Evolutionary conservation across 2,329 filamentous ascomycete species (phyloP).

Genomic region (Aspergillus sp.): DNA sequence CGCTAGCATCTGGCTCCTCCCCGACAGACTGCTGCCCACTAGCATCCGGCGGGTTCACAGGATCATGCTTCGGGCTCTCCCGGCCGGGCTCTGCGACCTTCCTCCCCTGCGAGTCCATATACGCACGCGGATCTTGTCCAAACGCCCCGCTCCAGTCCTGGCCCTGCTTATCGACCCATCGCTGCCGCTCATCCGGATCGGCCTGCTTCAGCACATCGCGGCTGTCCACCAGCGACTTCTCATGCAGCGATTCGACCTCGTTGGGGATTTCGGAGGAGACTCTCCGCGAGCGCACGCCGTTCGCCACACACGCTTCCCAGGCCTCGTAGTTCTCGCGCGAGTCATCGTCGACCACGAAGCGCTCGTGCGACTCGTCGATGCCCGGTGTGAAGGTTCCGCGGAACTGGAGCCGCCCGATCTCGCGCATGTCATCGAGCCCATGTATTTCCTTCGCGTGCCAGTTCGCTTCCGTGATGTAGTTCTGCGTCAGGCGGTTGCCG

Average conservation of each 20-base stretch:
- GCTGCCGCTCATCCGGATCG: conserved; percentile 54
- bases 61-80: conserved; percentile 45
- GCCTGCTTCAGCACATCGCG: conserved; percentile 71
- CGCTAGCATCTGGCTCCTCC: conserved; percentile 14
- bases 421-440: conserved; percentile 64
- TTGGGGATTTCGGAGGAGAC: conserved; percentile 67
- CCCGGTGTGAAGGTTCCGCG: conserved; percentile 76
- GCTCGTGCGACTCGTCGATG: conserved; percentile 75
- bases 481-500: conserved; percentile 69
- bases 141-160: conserved; percentile 84
- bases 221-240: conserved; percentile 67
- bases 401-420: conserved; percentile 75
- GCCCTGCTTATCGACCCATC: conserved; percentile 70
- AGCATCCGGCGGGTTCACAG: conserved; percentile 38
- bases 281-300: conserved; percentile 66
- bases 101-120: conserved; percentile 44
- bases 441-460: conserved; percentile 52
- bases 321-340: conserved; percentile 87
- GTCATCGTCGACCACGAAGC: conserved; percentile 78
- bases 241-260: conserved; percentile 64
- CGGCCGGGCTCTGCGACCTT: conserved; percentile 49
- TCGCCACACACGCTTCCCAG: conserved; percentile 84
- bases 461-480: conserved; percentile 80
- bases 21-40: conserved; percentile 8
- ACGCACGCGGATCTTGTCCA: conserved; percentile 61